Percentiles rank a stretch among this genome's conserved stretches.
Evolutionary conservation across 2,329 filamentous ascomycete genomes (phyloP).

Genomic region (Neofusicoccum ribis): DNA sequence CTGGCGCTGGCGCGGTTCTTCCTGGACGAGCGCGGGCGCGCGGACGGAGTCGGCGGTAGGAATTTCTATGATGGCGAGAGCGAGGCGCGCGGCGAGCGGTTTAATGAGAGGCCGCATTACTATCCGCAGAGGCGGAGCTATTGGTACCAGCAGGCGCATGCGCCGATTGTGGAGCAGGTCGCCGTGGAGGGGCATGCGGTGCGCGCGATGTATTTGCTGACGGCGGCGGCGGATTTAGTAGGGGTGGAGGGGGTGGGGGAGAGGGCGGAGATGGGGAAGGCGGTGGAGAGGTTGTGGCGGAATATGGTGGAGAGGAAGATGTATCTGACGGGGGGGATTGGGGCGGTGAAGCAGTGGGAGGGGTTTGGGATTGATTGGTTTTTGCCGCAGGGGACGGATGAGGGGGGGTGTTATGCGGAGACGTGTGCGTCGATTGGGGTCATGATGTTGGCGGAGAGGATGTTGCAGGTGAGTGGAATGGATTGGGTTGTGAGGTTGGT

Average conservation of each 20-base stretch:
- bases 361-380: slow-evolving; percentile 62
- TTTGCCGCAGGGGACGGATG: slow-evolving; percentile 59
- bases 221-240: slow-evolving; percentile 58
- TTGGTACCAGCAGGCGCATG: slow-evolving; percentile 59
- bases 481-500: background rate
- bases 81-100: slow-evolving; percentile 50
- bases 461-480: slow-evolving; percentile 46
- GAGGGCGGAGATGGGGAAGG: slow-evolving; percentile 35
- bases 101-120: slow-evolving; percentile 49
- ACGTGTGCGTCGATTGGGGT: slow-evolving; percentile 62
- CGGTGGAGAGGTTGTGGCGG: slow-evolving; percentile 55
- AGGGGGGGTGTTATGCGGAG: slow-evolving; percentile 63
- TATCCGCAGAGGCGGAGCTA: slow-evolving; percentile 46
- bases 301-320: slow-evolving; percentile 64
- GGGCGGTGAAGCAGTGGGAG: slow-evolving; percentile 59
- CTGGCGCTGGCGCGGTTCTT: slow-evolving; percentile 57
- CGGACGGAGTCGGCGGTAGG: slow-evolving; percentile 48
- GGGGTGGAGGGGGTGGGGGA: slow-evolving; percentile 36
- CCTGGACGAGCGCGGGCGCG: slow-evolving; percentile 59
- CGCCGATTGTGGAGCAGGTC: slow-evolving; percentile 55
- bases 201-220: slow-evolving; percentile 61
- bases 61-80: slow-evolving; percentile 60
- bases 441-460: slow-evolving; percentile 60
- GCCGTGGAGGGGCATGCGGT: slow-evolving; percentile 62
- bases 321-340: slow-evolving; percentile 64